phyloP scores from a whole-genome alignment of 345 rosid genomes.

The Salix caprea region DNA sequence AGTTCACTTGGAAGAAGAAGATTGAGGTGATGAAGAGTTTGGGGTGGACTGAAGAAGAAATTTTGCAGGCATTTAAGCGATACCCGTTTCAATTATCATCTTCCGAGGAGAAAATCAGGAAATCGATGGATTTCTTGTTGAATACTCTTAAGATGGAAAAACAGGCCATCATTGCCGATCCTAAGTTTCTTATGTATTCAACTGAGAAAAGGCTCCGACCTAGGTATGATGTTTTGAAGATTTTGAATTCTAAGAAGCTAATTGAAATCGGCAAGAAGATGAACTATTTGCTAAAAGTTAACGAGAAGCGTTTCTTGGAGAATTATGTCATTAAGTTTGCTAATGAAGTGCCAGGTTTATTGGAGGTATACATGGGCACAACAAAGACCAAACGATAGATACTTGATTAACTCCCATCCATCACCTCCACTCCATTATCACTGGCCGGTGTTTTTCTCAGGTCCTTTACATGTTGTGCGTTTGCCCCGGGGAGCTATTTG shows the following conservation, averaged over 20 bases:
- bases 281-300: background rate
- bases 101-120: slow-evolving; percentile 20
- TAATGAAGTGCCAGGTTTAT: slow-evolving; percentile 14
- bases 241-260: slow-evolving; percentile 25
- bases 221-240: slow-evolving; percentile 14
- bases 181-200: slow-evolving; percentile 13
- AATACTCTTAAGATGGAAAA: slow-evolving; percentile 10
- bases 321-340: slow-evolving; percentile 6
- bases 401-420: no score
- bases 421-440: no score
- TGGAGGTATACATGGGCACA: slow-evolving; percentile 1
- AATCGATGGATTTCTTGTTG: slow-evolving; percentile 12
- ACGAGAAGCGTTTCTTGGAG: slow-evolving; percentile 20
- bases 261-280: background rate
- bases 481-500: no score
- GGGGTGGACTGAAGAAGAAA: slow-evolving; percentile 31
- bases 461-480: no score
- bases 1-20: slow-evolving; percentile 16
- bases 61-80: slow-evolving; percentile 10
- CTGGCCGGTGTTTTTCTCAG: no score
- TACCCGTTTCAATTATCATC: background rate
- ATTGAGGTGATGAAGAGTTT: slow-evolving; percentile 23
- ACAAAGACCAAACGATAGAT: no score
- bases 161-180: slow-evolving; percentile 2
- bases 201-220: slow-evolving; percentile 21